Percentiles rank a stretch among this genome's conserved stretches.
Conservation (phyloP, 2,329 filamentous ascomycete genomes). For the Davidsoniella neocaledoniae region DNA sequence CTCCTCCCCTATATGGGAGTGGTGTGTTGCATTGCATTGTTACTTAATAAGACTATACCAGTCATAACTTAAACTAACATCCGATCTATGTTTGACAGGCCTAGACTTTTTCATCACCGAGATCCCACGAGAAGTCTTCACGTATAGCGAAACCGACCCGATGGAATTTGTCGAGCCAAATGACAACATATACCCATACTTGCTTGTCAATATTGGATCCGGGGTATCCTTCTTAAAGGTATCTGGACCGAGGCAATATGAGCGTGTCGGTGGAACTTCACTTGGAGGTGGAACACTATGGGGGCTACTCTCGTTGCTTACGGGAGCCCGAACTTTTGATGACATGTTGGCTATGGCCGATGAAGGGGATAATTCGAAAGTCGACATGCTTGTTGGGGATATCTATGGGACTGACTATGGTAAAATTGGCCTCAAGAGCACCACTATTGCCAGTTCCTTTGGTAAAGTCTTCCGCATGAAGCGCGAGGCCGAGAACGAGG, state of each 20-base stretch:
- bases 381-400: conserved; percentile 94
- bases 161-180: conserved; percentile 73
- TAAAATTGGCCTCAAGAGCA: conserved; percentile 92
- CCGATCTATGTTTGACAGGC: conserved; percentile 30
- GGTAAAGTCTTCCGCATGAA: conserved; percentile 94
- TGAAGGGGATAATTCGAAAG: conserved; percentile 74
- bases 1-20: not conserved
- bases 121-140: conserved; percentile 93
- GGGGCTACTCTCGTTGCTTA: conserved; percentile 82
- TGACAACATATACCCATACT: conserved; percentile 82
- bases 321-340: conserved; percentile 88
- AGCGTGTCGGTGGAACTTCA: conserved; percentile 87
- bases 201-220: conserved; percentile 95
- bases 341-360: conserved; percentile 92
- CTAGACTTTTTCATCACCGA: conserved; percentile 98
- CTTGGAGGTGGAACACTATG: conserved; percentile 94
- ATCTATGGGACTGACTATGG: conserved; percentile 94
- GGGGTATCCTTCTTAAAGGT: conserved; percentile 97
- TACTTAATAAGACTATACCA: not conserved
- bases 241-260: conserved; percentile 67
- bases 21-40: conserved; percentile 5
- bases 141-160: conserved; percentile 76
- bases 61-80: conserved; percentile 11
- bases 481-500: conserved; percentile 59
- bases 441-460: conserved; percentile 88